A percentile compares a stretch with the other conserved stretches of the same genome.
Evolutionary conservation across 2,329 filamentous ascomycete genomes (phyloP).

Genomic region (Penicillium sp.): DNA sequence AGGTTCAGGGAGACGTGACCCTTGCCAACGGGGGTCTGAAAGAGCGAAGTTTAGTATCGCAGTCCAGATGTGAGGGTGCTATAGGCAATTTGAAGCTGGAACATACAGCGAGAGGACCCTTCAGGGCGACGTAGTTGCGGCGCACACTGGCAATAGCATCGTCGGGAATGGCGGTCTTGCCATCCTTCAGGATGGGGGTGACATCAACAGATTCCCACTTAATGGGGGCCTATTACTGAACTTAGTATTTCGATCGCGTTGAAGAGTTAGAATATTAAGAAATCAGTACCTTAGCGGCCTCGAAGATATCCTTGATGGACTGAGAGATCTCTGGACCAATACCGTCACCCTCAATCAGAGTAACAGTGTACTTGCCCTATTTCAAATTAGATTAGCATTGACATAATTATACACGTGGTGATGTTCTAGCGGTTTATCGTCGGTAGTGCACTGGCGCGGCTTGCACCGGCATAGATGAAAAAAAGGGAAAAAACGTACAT

Average conservation of each 20-base stretch:
- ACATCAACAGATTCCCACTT: slow-evolving; percentile 98
- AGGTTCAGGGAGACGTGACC: slow-evolving; percentile 98
- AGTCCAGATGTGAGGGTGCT: not conserved
- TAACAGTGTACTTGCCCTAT: slow-evolving; percentile 92
- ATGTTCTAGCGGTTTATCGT: slow-evolving; percentile 1
- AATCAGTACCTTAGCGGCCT: slow-evolving; percentile 74
- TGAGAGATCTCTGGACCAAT: slow-evolving; percentile 97
- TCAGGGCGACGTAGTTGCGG: slow-evolving; percentile 95
- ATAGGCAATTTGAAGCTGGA: slow-evolving; percentile 4
- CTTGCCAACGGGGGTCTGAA: slow-evolving; percentile 89
- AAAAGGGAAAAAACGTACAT: slow-evolving; percentile 60
- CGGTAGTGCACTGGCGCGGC: slow-evolving; percentile 18
- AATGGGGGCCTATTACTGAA: slow-evolving; percentile 68
- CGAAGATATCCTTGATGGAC: slow-evolving; percentile 98
- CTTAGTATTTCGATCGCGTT: slow-evolving; percentile 28
- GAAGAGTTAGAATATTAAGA: slow-evolving; percentile 2
- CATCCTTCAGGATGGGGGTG: slow-evolving; percentile 87
- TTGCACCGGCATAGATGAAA: slow-evolving; percentile 27
- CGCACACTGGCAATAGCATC: slow-evolving; percentile 89
- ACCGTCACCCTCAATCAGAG: slow-evolving; percentile 97
- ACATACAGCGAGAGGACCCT: slow-evolving; percentile 91
- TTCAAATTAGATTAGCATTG: slow-evolving; percentile 17
- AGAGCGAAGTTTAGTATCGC: slow-evolving; percentile 26
- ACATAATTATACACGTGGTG: not conserved
- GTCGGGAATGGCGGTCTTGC: slow-evolving; percentile 91